A percentile compares a stretch with the other conserved stretches of the same genome.
Evolutionary conservation across 495 filamentous ascomycete genomes (phyloP).

Genomic region (Tuber umbilicatum): DNA sequence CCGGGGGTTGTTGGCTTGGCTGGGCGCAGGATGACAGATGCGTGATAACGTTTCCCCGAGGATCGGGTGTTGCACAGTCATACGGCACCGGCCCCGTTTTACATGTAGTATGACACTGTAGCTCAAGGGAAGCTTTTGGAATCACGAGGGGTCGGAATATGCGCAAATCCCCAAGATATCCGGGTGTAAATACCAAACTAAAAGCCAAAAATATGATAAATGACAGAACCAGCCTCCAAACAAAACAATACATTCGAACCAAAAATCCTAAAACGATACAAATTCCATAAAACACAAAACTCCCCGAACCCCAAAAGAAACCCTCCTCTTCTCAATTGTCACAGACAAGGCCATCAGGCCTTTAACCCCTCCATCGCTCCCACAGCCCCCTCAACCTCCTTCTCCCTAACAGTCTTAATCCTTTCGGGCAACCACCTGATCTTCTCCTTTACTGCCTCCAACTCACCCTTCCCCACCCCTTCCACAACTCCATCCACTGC

Average conservation of each 20-base stretch:
- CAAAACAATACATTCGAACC: neutral
- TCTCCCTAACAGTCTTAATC: conserved; percentile 59
- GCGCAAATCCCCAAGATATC: too few relatives aligned
- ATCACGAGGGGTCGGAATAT: neutral
- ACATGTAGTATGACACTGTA: too few relatives aligned
- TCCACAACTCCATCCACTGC: neutral
- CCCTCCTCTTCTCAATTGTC: neutral
- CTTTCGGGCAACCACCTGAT: conserved; percentile 57
- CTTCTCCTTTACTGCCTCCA: conserved; percentile 54
- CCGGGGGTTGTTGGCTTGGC: neutral
- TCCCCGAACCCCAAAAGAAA: neutral
- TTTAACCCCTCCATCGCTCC: conserved; percentile 97
- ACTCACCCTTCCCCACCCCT: conserved; percentile 45
- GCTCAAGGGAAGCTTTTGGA: neutral
- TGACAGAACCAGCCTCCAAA: neutral
- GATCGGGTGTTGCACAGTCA: neutral
- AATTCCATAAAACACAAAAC: neutral
- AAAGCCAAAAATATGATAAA: neutral
- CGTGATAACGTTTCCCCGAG: neutral
- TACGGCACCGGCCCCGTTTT: too few relatives aligned
- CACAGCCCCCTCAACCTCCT: conserved; percentile 73
- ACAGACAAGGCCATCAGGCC: conserved; percentile 42
- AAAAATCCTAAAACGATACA: neutral
- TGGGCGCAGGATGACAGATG: neutral
- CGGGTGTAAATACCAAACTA: neutral